Evolutionary conservation across 75 land plant species (phyloP).

Genomic region (Pinus taeda): DNA sequence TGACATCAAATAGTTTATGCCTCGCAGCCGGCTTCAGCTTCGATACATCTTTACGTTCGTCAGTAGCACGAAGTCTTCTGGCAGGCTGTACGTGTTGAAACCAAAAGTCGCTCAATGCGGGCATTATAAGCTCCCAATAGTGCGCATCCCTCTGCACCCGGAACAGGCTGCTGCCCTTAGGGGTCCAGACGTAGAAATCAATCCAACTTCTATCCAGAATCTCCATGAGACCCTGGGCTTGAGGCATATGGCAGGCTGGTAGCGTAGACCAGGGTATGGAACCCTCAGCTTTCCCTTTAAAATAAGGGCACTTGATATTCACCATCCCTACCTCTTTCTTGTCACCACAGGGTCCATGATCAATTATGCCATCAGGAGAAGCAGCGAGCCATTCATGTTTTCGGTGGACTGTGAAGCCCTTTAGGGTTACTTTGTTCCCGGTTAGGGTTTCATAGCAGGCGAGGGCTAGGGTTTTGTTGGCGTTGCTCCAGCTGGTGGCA

Average conservation of each 20-base stretch:
- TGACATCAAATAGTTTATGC: conserved; percentile 15
- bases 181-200: conserved; percentile 81
- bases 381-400: conserved; percentile 70
- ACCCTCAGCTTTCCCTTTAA: conserved; percentile 21
- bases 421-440: conserved; percentile 39
- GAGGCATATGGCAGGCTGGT: conserved; percentile 64
- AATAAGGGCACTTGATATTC: conserved; percentile 80
- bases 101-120: conserved; percentile 68
- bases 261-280: conserved; percentile 49
- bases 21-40: conserved; percentile 15
- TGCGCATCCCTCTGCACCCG: conserved; percentile 40
- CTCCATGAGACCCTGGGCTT: conserved; percentile 74
- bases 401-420: conserved; percentile 48
- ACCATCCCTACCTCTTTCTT: conserved; percentile 37
- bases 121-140: conserved; percentile 57
- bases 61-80: conserved; percentile 12
- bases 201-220: conserved; percentile 70
- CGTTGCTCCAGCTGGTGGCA: conserved; percentile 62
- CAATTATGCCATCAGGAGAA: conserved; percentile 65
- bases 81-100: conserved; percentile 67
- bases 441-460: conserved; percentile 57
- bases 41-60: not conserved
- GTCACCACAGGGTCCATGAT: conserved; percentile 1
- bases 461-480: conserved; percentile 53
- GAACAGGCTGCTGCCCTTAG: conserved; percentile 55